Base-by-base conservation (phyloP, 129 eudicot genomes). In the Saussurea involucrata region DNA sequence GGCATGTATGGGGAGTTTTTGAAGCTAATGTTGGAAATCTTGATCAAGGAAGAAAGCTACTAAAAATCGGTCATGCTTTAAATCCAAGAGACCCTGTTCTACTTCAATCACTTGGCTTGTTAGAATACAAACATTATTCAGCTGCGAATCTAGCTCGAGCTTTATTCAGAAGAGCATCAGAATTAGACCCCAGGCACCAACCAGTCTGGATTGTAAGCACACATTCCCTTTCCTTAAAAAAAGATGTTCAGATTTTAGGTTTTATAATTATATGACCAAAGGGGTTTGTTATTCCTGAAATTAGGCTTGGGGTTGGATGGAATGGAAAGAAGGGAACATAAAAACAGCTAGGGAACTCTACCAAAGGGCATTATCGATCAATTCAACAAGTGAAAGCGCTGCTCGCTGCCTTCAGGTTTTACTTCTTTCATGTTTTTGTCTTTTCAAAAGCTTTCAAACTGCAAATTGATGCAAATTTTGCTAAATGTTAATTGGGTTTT, bases 261-360 rank as follows among this genome's bases (percentile, higher is more conserved):
- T 40, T 53, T 80, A 66, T 27, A 8, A 8, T 66, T 8, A 25
- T 60, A 17, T 73, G 34, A 66, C 31, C 25, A 17, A 32, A 49
- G 8, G 21, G 68, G 46, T 24, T 76, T 58, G 29, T 42, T 74
- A 7, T 66, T n/a, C 18, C 10, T 36, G 53, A 66, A 68, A 74
- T 72, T 86, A 95, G 99, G 99, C 97, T 57, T 95, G 99, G 99
- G 99, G 99, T 49, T 95, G 97, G 99, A 92, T 92, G 97, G 99
- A 95, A 68, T 95, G 99, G 99, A 95, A 92, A 72, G 97, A 95
- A 84, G 99, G 97, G n/a, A 92, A 92, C 84, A 72, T 86, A 69
- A 68, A 71, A 27, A 88, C 82, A n/a, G 99, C 99, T 37, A 80
- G 99, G 71, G 95, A 92, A 79, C 78, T 89, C 13, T 95, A 92